phyloP scores from a whole-genome alignment of 1,284 basidiomycete genomes.

The Entoloma clypeatum region DNA sequence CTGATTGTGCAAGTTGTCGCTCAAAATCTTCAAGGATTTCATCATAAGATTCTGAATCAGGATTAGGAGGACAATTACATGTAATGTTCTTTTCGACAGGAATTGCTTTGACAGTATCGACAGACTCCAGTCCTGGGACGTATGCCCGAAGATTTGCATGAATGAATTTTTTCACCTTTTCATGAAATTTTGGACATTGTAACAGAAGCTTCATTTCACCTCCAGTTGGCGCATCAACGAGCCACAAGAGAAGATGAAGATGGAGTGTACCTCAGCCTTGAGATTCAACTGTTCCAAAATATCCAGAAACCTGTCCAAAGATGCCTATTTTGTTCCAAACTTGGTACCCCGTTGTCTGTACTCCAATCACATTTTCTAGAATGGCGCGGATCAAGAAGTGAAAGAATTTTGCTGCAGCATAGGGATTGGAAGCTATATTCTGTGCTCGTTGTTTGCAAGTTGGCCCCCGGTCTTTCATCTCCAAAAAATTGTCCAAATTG shows the following conservation, averaged over 20 bases:
- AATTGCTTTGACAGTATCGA: slow-evolving; percentile 13
- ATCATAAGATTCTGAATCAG: slow-evolving; percentile 18
- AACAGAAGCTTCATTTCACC: too few species aligned
- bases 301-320: slow-evolving; percentile 22
- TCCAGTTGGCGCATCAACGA: too few species aligned
- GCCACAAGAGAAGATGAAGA: slow-evolving; percentile 28
- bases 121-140: slow-evolving; percentile 20
- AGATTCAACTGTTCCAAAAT: slow-evolving; percentile 26
- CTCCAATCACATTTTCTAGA: slow-evolving; percentile 31
- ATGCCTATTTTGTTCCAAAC: slow-evolving; percentile 15
- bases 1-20: slow-evolving; percentile 17
- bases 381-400: slow-evolving; percentile 33
- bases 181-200: slow-evolving; percentile 23
- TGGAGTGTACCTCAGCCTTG: slow-evolving; percentile 29
- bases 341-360: slow-evolving; percentile 20
- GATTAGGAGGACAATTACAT: slow-evolving; percentile 29
- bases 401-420: slow-evolving; percentile 37
- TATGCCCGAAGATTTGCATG: slow-evolving; percentile 25
- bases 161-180: slow-evolving; percentile 23
- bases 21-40: slow-evolving; percentile 5
- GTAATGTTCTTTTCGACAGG: slow-evolving; percentile 21
- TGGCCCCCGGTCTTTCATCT: slow-evolving; percentile 25
- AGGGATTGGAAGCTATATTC: slow-evolving; percentile 36
- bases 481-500: slow-evolving; percentile 33
- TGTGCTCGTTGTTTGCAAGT: slow-evolving; percentile 19